A percentile compares a stretch with the other conserved stretches of the same genome.
These are phyloP conservation scores for Suillus americanus DNA, from an alignment of 768 basidiomycete genomes.

Conservation along the genomic window DNA sequence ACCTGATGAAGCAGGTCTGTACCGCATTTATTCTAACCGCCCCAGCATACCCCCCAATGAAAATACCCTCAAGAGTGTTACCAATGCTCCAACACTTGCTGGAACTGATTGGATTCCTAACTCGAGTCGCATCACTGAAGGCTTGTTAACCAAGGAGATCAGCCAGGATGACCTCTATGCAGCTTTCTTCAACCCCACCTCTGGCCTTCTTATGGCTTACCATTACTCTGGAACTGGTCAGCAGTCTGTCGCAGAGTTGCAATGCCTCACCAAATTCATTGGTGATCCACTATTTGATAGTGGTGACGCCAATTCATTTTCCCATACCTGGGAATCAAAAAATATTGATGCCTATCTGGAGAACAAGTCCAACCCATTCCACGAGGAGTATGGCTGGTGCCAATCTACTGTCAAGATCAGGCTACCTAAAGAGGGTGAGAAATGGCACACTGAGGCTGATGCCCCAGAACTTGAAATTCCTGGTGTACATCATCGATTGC, in stretches of 20 bases:
- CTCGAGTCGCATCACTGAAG: no score
- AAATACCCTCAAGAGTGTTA: no score
- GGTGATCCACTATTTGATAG: constrained; percentile 19
- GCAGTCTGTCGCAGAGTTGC: constrained; percentile 27
- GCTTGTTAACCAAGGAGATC: no score
- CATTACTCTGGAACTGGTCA: background rate
- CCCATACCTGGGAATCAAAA: background rate
- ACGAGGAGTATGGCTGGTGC: constrained; percentile 22
- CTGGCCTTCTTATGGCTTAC: constrained; percentile 7
- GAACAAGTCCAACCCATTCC: constrained; percentile 15
- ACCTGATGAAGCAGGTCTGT: no score
- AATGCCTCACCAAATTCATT: constrained; percentile 27
- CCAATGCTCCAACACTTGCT: no score
- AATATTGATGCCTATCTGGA: background rate
- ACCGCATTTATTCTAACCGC: no score
- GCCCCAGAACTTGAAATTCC: background rate
- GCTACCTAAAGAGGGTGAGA: background rate
- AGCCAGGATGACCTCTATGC: background rate
- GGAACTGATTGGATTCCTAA: no score
- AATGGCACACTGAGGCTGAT: background rate
- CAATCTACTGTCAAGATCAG: constrained; percentile 14
- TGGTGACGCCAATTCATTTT: constrained; percentile 21
- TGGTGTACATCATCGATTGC: background rate
- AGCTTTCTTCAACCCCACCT: constrained; percentile 21
- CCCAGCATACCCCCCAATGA: no score